Percentiles rank a stretch among this genome's conserved stretches.
Conservation (phyloP, 2,329 filamentous ascomycete genomes). For the Clarireedia hainanense region DNA sequence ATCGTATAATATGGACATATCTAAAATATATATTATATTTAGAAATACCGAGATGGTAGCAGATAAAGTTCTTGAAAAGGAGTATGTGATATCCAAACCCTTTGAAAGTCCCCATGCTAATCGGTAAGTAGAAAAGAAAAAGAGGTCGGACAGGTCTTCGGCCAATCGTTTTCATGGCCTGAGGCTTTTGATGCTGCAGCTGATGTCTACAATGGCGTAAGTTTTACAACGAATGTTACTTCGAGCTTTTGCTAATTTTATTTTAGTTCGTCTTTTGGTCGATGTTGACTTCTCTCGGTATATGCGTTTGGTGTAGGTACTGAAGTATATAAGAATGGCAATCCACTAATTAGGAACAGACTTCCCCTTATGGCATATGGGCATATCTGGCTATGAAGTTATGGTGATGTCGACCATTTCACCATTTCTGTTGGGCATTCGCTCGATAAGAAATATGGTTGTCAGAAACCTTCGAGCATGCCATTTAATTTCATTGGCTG, state of each 20-base stretch:
- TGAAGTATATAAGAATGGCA: background rate
- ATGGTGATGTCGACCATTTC: slow-evolving; percentile 79
- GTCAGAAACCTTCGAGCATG: slow-evolving; percentile 60
- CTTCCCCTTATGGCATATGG: slow-evolving; percentile 98
- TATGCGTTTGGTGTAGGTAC: slow-evolving; percentile 88
- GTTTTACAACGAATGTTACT: slow-evolving; percentile 22
- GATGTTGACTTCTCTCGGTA: slow-evolving; percentile 78
- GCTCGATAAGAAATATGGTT: slow-evolving; percentile 58
- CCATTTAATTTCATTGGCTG: slow-evolving; percentile 71
- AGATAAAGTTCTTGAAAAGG: slow-evolving; percentile 56
- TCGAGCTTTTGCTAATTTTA: slow-evolving; percentile 6
- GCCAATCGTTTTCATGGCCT: slow-evolving; percentile 62
- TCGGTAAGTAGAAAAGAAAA: slow-evolving; percentile 59
- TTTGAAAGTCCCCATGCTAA: slow-evolving; percentile 25
- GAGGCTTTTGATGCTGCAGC: slow-evolving; percentile 74
- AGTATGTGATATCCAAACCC: slow-evolving; percentile 47
- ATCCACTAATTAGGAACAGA: slow-evolving; percentile 40
- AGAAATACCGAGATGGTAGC: slow-evolving; percentile 37
- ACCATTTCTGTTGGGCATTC: slow-evolving; percentile 69
- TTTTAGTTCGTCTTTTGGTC: slow-evolving; percentile 89
- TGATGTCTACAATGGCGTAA: slow-evolving; percentile 85
- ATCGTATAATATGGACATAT: slow-evolving; percentile 24
- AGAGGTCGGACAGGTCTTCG: slow-evolving; percentile 61
- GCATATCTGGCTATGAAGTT: slow-evolving; percentile 91
- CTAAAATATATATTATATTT: slow-evolving; percentile 29